These are phyloP conservation scores for Cryphonectria naterciae DNA, from an alignment of 2,329 filamentous ascomycete species.

Conservation along the genomic window DNA sequence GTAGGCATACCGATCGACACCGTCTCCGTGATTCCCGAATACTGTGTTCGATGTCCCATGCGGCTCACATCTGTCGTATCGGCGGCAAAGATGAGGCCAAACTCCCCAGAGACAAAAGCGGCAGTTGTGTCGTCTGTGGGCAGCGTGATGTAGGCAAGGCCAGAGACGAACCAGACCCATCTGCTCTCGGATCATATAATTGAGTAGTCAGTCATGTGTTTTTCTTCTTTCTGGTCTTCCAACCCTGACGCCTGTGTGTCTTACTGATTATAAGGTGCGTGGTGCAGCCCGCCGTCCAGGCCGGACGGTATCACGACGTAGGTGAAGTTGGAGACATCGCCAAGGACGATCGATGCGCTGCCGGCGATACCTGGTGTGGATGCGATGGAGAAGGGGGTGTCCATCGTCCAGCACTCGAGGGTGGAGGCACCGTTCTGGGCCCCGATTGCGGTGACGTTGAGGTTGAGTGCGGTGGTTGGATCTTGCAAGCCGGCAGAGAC, in stretches of 20 bases:
- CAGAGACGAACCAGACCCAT: conserved; percentile 44
- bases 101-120: conserved; percentile 44
- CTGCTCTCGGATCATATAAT: conserved; percentile 30
- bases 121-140: conserved; percentile 41
- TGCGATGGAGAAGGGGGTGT: conserved; percentile 39
- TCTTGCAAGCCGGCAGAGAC: not conserved
- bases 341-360: conserved; percentile 38
- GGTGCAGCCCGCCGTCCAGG: conserved; percentile 46
- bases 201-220: not conserved
- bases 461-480: conserved; percentile 11
- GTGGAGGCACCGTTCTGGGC: conserved; percentile 43
- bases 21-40: conserved; percentile 44
- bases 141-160: conserved; percentile 45
- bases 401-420: conserved; percentile 52
- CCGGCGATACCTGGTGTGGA: conserved; percentile 40
- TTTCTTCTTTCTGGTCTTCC: not conserved
- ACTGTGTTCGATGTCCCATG: conserved; percentile 46
- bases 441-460: conserved; percentile 49
- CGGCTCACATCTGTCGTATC: conserved; percentile 46
- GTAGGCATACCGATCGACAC: conserved; percentile 43
- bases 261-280: conserved; percentile 47
- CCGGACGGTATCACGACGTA: conserved; percentile 42
- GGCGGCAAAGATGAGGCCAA: conserved; percentile 47
- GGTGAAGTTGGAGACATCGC: conserved; percentile 39
- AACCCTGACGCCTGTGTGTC: conserved; percentile 24